Base-by-base conservation (phyloP, 495 filamentous ascomycete genomes). In the Hypoxylon crocopeplum region DNA sequence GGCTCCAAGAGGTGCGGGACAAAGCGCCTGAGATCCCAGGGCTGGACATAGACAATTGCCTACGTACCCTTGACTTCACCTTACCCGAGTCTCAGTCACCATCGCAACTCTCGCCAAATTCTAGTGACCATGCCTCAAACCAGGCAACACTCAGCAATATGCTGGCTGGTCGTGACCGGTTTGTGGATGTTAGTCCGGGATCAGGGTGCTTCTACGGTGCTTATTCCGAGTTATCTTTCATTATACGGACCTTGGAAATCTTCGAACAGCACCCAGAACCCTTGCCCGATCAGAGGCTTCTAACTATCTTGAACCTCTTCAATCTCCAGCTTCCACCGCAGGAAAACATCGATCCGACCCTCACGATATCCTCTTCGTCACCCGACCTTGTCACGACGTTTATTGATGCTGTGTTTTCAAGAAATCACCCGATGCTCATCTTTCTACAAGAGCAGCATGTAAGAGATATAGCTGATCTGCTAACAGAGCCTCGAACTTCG, bases 31-130 rank as follows among this genome's bases (percentile, higher is more conserved):
- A 48, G 13, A n/a, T 48, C 7, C 44, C 44, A 10, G 44, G 44
- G 20, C 13, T 48, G 16, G 44, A 48, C 17, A 12, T 48, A 34
- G 44, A 48, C 25, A 48, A 48, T 33, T 48, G 44, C 8, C 21
- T 48, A 21, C 44, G 44, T 22, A 48, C 17, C 19, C 44, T 48
- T 8, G 44, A 48, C 27, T 48, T 48, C 44, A 48, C 44, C 17
- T 32, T 48, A 13, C 44, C 44, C 5, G 44, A 48, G 25, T 13
- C 13, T 5, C 25, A 32, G 44, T 21, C 44, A n/a, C 27, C 25
- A 21, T 21, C 44, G 27, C 29, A 1, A 5, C 34, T 16, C 5
- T 48, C 44, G 25, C 21, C 16, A 3, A 10, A 25, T 12, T 48
- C 44, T 15, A 7, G 12, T 21, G 44, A 48, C 3, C 25, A 48